Base-by-base conservation (phyloP, 495 filamentous ascomycete genomes). In the Annulohypoxylon stygium region DNA sequence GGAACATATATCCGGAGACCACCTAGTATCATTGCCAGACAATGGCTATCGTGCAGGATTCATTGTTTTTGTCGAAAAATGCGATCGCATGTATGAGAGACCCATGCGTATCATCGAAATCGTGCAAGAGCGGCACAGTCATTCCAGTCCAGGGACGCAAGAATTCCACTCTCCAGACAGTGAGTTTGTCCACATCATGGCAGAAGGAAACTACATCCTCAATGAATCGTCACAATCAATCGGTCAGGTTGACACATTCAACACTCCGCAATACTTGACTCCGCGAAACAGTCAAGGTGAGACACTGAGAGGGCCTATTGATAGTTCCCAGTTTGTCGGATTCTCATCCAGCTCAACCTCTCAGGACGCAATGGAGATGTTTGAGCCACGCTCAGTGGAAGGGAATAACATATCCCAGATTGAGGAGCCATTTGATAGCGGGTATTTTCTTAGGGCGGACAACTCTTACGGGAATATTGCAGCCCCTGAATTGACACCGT, bases 251-350 rank as follows among this genome's bases (percentile, higher is more conserved):
- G 54, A 58, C 1, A 58, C 33, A 18, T 20, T 37, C 18, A 20
- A 14, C 33, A 37, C 54, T 10, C 30, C 54, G n/a, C 54, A 53
- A 25, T 63, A 63, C 37, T 33, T 43, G 14, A 16, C 51, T 11
- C 51, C 50, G 6, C 18, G 39, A 4, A 8, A 20, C 11, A 57
- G 16, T 23, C 50, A 45, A 25, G 25, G 23, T 2, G 12, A 55
- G 7, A 3, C 2, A 1, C 16, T n/a, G 26, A 23, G 16, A 33
- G 37, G 0, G 11, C 14, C 14, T n/a, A 23, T n/a, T 4, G 45
- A 12, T 11, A 63, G 9, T 10, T 36, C 62, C 18, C 50, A 57
- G 14, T 3, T 36, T 47, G 30, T 57, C 30, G 51, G 20, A 16
- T 12, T 20, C 33, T 34, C 43, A 45, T n/a, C n/a, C 50, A 33